A percentile compares a stretch with the other conserved stretches of the same genome.
Evolutionary conservation across 1,284 basidiomycete genomes (phyloP).

Genomic region (Moniliophthora roreri): DNA sequence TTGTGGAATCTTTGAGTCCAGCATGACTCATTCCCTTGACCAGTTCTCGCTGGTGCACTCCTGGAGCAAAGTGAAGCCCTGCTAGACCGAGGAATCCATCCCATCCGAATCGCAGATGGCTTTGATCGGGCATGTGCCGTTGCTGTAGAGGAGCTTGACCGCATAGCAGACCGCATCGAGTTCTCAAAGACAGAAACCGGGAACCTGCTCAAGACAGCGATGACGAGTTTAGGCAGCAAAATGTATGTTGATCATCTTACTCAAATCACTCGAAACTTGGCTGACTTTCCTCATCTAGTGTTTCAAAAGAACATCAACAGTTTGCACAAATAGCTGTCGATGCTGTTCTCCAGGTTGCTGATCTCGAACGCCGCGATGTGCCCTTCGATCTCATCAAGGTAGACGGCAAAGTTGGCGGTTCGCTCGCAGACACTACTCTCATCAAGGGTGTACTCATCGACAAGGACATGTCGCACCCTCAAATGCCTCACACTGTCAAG

Average conservation of each 20-base stretch:
- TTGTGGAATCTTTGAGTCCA: no score
- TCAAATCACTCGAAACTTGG: constrained; percentile 11
- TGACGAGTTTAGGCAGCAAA: constrained; percentile 96
- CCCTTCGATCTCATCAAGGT: constrained; percentile 99
- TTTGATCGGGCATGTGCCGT: constrained; percentile 93
- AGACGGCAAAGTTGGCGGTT: constrained; percentile 97
- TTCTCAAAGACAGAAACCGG: constrained; percentile 83
- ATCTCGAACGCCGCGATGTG: constrained; percentile 93
- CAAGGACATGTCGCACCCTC: constrained; percentile 99
- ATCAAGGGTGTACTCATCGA: constrained; percentile 97
- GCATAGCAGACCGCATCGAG: constrained; percentile 88
- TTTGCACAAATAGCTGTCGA: constrained; percentile 99
- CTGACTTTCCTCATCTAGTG: constrained; percentile 47
- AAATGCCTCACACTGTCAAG: constrained; percentile 89
- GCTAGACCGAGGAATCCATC: constrained; percentile 97
- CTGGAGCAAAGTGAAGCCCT: constrained; percentile 88
- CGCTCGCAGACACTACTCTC: constrained; percentile 90
- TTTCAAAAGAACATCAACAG: constrained; percentile 93
- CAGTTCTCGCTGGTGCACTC: constrained; percentile 95
- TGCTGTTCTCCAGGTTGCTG: constrained; percentile 93
- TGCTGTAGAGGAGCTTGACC: constrained; percentile 88
- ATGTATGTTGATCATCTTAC: constrained; percentile 59
- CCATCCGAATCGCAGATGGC: constrained; percentile 97
- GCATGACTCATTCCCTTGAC: constrained; percentile 14
- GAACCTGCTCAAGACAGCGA: constrained; percentile 92